These are phyloP conservation scores for Exophiala oligosperma DNA, from an alignment of 2,329 filamentous ascomycete species.

Conservation along the genomic window DNA sequence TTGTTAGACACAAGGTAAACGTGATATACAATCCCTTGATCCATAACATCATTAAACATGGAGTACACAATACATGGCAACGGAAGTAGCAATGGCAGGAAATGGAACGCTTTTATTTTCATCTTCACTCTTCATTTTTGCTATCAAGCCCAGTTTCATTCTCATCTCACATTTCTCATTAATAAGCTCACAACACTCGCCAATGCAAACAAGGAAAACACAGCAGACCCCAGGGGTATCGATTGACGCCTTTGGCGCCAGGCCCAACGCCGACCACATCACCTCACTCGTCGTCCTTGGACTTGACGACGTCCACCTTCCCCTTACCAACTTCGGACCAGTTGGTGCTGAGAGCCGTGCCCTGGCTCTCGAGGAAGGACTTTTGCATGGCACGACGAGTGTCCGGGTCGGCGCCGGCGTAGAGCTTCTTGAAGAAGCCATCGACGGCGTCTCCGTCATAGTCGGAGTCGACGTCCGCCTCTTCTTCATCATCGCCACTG, in stretches of 20 bases:
- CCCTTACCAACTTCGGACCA: constrained; percentile 78
- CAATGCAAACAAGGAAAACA: no score
- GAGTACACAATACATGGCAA: no score
- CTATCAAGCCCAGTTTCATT: background rate
- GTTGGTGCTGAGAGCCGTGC: constrained; percentile 87
- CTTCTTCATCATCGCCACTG: constrained; percentile 42
- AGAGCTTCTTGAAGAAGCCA: constrained; percentile 87
- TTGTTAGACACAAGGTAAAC: no score
- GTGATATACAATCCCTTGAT: no score
- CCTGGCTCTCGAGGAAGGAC: constrained; percentile 91
- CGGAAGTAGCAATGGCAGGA: no score
- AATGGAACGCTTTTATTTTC: no score
- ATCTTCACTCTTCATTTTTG: background rate
- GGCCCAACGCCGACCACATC: background rate
- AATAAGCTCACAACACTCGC: no score
- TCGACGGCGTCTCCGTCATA: constrained; percentile 54
- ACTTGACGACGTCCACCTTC: constrained; percentile 57
- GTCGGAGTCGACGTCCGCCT: constrained; percentile 51
- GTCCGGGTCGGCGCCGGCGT: constrained; percentile 73
- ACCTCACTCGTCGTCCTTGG: constrained; percentile 19
- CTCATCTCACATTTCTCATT: background rate
- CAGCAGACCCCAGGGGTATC: no score
- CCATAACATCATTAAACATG: no score
- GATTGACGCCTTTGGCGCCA: no score
- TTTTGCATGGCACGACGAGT: constrained; percentile 95